Percentiles rank a stretch among this genome's conserved stretches.
phyloP scores from a whole-genome alignment of 192 early-diverging fungal genomes.

The Gaertneriomyces semiglobifer region DNA sequence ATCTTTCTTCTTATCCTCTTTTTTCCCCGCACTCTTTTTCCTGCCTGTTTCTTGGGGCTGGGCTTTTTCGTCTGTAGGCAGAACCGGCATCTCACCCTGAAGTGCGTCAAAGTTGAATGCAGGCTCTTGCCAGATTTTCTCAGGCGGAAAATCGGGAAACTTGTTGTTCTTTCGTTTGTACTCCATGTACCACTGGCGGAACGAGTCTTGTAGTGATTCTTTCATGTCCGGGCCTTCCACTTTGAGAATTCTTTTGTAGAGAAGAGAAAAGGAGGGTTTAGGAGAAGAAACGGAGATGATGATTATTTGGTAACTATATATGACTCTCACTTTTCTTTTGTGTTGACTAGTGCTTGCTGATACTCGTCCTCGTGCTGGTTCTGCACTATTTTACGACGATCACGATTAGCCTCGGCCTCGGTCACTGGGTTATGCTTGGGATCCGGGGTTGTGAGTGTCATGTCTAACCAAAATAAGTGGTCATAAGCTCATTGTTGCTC shows the following conservation, averaged over 20 bases:
- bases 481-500: neutral
- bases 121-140: conserved; percentile 50
- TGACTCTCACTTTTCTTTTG: conserved; percentile 53
- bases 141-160: conserved; percentile 60
- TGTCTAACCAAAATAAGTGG: conserved; percentile 28
- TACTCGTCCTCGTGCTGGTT: conserved; percentile 61
- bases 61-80: conserved; percentile 7
- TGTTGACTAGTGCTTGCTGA: conserved; percentile 54
- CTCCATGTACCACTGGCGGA: conserved; percentile 67
- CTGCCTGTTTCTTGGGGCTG: conserved; percentile 9
- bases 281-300: neutral
- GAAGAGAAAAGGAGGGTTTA: neutral
- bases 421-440: conserved; percentile 35
- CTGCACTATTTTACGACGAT: conserved; percentile 53
- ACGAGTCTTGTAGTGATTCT: conserved; percentile 57
- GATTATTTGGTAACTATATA: neutral
- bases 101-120: conserved; percentile 46
- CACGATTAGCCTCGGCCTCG: conserved; percentile 46
- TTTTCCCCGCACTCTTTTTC: conserved; percentile 31
- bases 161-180: conserved; percentile 54
- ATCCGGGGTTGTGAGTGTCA: conserved; percentile 35
- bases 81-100: conserved; percentile 18
- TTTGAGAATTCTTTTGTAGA: conserved; percentile 43
- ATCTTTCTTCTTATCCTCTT: conserved; percentile 26
- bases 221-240: conserved; percentile 65